These are phyloP conservation scores for Bondarzewia mesenterica DNA, from an alignment of 1,284 basidiomycete genomes.

Conservation along the genomic window DNA sequence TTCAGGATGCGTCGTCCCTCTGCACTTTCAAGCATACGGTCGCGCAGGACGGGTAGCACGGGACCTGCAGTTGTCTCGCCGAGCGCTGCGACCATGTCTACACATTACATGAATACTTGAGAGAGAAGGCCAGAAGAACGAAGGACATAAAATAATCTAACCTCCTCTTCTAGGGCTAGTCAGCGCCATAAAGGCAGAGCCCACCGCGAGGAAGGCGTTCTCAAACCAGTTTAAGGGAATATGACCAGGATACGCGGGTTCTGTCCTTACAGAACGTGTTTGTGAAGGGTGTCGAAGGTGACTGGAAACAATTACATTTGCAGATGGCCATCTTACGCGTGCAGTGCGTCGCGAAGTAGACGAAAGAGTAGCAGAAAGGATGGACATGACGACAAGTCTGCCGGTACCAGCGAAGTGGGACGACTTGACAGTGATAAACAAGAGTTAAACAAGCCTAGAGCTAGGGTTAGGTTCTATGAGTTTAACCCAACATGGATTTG, in stretches of 20 bases:
- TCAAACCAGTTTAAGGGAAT: conserved; percentile 78
- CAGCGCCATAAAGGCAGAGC: conserved; percentile 81
- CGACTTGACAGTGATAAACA: too few species aligned
- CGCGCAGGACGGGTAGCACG: conserved; percentile 73
- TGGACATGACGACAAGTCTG: not conserved
- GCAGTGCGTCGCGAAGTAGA: not conserved
- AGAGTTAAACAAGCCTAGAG: too few species aligned
- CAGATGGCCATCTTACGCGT: not conserved
- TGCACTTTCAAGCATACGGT: conserved; percentile 69
- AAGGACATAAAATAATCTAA: conserved; percentile 29
- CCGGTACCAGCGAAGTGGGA: too few species aligned
- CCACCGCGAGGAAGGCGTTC: conserved; percentile 79
- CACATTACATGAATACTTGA: not conserved
- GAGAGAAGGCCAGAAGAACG: not conserved
- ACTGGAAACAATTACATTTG: not conserved
- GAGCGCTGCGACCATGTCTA: conserved; percentile 90
- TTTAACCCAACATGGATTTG: not conserved
- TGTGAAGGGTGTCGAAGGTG: not conserved
- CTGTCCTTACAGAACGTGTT: conserved; percentile 24
- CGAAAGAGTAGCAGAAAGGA: not conserved
- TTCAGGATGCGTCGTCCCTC: conserved; percentile 82
- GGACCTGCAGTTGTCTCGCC: conserved; percentile 86
- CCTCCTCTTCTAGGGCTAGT: conserved; percentile 81
- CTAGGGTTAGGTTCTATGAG: too few species aligned
- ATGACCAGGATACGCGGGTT: conserved; percentile 44